Base-by-base conservation (phyloP, 2,329 filamentous ascomycete species). In the Penicillium olsonii region DNA sequence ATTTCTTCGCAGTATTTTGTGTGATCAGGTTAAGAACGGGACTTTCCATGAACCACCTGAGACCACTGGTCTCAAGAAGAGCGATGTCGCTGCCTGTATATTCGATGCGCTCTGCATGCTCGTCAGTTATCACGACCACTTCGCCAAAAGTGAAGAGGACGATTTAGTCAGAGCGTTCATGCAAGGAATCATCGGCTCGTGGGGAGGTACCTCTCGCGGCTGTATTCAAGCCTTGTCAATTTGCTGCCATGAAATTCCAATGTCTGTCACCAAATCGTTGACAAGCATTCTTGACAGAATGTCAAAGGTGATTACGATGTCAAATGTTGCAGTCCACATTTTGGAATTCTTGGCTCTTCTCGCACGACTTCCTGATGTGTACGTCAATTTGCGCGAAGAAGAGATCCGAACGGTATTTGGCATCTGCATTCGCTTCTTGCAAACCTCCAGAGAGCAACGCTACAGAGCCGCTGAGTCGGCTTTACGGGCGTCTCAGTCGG, bases 161-260 rank as follows among this genome's bases (percentile, higher is more conserved):
- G 90, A 95, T 34, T 85, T 96, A 29, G 90, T 96, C 20, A 85
- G 86, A 56, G 84, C 89, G 0, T 96, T 99, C 65, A 84, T 95
- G 58, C 82, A 87, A 48, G 92, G 92, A 2, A 89, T 70, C 18
- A 69, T 97, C 50, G 84, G 87, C 10, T 84, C 85, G 2, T 91
- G 87, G 82, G 91, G 96, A 62, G 83, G 88, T 55, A 95, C 90
- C 46, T 90, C 91, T 17, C 94, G 92, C 64, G 88, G 85, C 54
- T 99, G 94, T 70, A 96, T 99, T 45, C 92, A 99, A 68, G 92
- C 92, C 0, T 77, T 99, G 17, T 92, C 91, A 0, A 87, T 99
- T 52, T 97, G 92, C 74, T 96, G 92, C 68, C 91, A 96, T 63
- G 94, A 99, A 69, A 82, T 96, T 20, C 92, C 94, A 2, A 80